phyloP scores from a whole-genome alignment of 129 eudicot genomes.

The Gnaphalium uliginosum region DNA sequence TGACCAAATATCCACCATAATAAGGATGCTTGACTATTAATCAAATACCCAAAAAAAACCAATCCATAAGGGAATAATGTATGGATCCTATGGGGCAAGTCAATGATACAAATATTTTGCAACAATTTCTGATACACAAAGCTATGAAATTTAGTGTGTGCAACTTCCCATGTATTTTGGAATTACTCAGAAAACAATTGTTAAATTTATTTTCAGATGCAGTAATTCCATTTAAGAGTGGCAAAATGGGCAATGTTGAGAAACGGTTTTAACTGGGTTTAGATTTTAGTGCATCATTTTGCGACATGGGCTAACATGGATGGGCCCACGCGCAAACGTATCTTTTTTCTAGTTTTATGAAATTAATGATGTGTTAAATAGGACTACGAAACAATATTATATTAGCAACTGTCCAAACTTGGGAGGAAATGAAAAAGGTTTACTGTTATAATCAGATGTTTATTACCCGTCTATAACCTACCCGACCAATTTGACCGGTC shows the following conservation, averaged over 20 bases:
- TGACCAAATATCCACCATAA: neutral
- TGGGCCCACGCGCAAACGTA: neutral
- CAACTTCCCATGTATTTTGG: neutral
- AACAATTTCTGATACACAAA: too few relatives aligned
- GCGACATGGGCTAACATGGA: neutral
- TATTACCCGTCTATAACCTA: neutral
- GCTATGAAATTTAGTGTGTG: neutral
- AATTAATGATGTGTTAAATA: neutral
- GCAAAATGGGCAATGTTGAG: neutral
- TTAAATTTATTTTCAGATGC: neutral
- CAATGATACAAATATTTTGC: neutral
- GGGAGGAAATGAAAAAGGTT: neutral
- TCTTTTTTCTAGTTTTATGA: neutral
- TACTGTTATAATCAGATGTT: neutral
- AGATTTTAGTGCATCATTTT: neutral
- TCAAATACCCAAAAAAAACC: neutral
- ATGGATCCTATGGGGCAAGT: neutral
- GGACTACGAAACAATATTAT: neutral
- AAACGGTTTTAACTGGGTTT: neutral
- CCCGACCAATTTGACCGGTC: neutral
- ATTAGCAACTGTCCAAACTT: neutral
- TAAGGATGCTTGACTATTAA: too few relatives aligned
- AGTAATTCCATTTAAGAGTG: neutral
- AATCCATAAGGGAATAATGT: neutral
- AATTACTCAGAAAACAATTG: neutral